Evolutionary conservation across 2,329 filamentous ascomycete genomes (phyloP).

Genomic region (Phaeosphaeriaceae sp.): DNA sequence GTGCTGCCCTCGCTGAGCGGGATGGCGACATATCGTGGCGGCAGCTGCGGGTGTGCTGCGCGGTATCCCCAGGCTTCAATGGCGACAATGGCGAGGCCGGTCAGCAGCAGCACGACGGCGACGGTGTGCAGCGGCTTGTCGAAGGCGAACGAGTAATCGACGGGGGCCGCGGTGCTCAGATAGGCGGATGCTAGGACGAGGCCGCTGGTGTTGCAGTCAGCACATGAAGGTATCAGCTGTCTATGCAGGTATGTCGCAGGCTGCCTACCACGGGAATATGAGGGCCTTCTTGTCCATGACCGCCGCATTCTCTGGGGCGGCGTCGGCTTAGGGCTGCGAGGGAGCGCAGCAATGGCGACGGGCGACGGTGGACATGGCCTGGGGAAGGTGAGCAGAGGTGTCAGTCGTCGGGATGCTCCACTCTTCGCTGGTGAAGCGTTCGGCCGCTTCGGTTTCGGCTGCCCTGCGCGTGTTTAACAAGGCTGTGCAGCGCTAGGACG

Average conservation of each 20-base stretch:
- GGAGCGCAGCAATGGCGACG: constrained; percentile 26
- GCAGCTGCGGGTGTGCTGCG: constrained; percentile 23
- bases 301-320: constrained; percentile 35
- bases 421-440: background rate
- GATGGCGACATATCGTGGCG: constrained; percentile 38
- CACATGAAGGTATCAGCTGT: constrained; percentile 3
- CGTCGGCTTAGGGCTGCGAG: constrained; percentile 26
- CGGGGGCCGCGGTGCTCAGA: constrained; percentile 36
- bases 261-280: constrained; percentile 42
- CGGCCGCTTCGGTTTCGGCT: background rate
- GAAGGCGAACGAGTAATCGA: constrained; percentile 44
- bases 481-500: background rate
- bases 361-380: background rate
- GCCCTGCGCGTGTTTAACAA: background rate
- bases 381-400: background rate
- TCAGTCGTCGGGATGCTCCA: background rate
- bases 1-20: constrained; percentile 34
- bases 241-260: too few species aligned
- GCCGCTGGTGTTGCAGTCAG: constrained; percentile 39
- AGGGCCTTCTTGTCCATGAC: constrained; percentile 47
- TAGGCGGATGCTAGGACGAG: constrained; percentile 44
- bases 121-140: constrained; percentile 46
- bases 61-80: constrained; percentile 29
- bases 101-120: constrained; percentile 40
- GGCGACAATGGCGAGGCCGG: constrained; percentile 40